Evolutionary conservation across 768 basidiomycete genomes (phyloP).

Genomic region (Ephemerocybe angulata): DNA sequence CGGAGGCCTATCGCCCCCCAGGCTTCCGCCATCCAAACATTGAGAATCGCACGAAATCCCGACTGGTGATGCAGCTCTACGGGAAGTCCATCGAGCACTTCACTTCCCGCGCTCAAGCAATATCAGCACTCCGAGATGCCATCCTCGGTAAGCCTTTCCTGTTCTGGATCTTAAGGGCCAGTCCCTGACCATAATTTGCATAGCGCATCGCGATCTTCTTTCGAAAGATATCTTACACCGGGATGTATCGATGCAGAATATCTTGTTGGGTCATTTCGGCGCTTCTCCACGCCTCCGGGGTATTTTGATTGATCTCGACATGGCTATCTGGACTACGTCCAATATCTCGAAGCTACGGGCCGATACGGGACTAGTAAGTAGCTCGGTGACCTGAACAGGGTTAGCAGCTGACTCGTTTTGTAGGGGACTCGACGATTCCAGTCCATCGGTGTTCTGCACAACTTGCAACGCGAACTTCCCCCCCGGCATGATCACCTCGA

Average conservation of each 20-base stretch:
- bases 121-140: not conserved
- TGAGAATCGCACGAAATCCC: not conserved
- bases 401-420: too few species aligned
- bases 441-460: not conserved
- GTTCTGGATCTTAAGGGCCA: not conserved
- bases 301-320: slow-evolving; percentile 15
- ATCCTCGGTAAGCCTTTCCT: not conserved
- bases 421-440: too few species aligned
- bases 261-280: slow-evolving; percentile 4
- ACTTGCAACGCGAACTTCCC: too few species aligned
- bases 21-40: too few species aligned
- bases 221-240: slow-evolving; percentile 9
- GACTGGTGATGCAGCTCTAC: not conserved
- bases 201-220: not conserved
- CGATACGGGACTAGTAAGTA: not conserved
- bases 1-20: too few species aligned
- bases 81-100: not conserved
- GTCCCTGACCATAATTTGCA: too few species aligned
- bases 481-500: slow-evolving; percentile 1
- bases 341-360: not conserved
- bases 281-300: slow-evolving; percentile 5
- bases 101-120: not conserved
- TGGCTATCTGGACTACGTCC: not conserved
- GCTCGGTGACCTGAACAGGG: not conserved
- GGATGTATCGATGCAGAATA: slow-evolving; percentile 13